Base-by-base conservation (phyloP, 192 early-diverging fungal species). In the Coemansia sp. region DNA sequence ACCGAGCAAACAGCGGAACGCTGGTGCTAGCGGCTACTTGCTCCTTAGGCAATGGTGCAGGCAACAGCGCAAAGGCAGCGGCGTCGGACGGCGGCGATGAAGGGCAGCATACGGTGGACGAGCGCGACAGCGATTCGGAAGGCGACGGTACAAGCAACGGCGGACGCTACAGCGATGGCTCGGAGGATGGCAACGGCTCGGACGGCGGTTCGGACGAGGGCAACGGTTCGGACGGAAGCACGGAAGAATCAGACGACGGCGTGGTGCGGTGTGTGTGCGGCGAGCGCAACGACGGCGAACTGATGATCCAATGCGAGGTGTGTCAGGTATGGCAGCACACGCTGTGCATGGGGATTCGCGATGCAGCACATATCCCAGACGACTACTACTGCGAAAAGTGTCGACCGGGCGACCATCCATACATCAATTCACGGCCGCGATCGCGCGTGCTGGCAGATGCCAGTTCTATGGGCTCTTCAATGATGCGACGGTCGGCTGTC, bases 271-370 rank as follows among this genome's bases (percentile, higher is more conserved):
- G 78, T 38, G 68, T 81, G 26, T 81, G 78, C 41, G 71, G 71
- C 38, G 76, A 79, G 64, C 71, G 76, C 60, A 79, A 75, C 78
- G 87, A 92, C 76, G 81, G 85, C 51, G 83, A 86, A 56, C 78
- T 89, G 57, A 94, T 94, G 95, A 92, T 97, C 30, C 92, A 97
- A 73, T 97, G 95, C 80, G 95, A 97, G 65, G 83, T 85, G 7
- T 97, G 95, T 81, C 82, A 88, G 53, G 91, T 94, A 5, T 97
- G 95, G 95, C 95, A 97, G 74, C 95, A 97, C 69, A 89, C 90
- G 55, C 85, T 90, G n/a, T 97, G 95, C 78, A 89, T 97, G 69
- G 89, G 89, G 55, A 70, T 97, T 54, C 84, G 83, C 57, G 75
- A 84, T 69, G 85, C 87, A 55, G 81, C 87, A 49, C 87, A 90